Evolutionary conservation across 1,284 basidiomycete species (phyloP).

Genomic region (Pseudozyma sp.): DNA sequence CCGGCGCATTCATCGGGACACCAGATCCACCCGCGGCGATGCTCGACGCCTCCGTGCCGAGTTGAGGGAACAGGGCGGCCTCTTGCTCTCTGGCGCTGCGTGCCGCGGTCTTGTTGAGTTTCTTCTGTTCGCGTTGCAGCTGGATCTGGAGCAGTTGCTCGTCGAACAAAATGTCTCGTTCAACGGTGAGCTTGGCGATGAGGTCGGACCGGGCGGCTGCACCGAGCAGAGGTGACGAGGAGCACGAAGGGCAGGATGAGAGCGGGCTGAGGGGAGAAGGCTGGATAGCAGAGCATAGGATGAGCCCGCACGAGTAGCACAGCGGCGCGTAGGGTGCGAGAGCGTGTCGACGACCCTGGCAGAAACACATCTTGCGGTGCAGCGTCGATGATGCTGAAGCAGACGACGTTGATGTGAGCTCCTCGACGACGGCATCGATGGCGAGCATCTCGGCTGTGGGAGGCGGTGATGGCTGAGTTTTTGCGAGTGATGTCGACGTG

Average conservation of each 20-base stretch:
- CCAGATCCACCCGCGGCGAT: not conserved
- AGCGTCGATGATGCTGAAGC: not conserved
- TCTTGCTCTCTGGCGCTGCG: slow-evolving; percentile 26
- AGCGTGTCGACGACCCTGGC: slow-evolving; percentile 40
- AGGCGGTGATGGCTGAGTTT: slow-evolving; percentile 24
- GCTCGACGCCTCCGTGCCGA: slow-evolving; percentile 17
- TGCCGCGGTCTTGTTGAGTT: slow-evolving; percentile 26
- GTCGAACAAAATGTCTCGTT: slow-evolving; percentile 38
- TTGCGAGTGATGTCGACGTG: slow-evolving; percentile 2
- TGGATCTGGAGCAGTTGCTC: slow-evolving; percentile 46
- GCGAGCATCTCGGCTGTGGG: slow-evolving; percentile 48
- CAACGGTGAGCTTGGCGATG: slow-evolving; percentile 29
- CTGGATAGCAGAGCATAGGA: slow-evolving; percentile 39
- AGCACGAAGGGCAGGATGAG: slow-evolving; percentile 39
- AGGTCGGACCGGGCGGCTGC: slow-evolving; percentile 34
- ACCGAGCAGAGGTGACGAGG: slow-evolving; percentile 29
- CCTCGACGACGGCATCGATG: slow-evolving; percentile 43
- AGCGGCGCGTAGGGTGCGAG: slow-evolving; percentile 43
- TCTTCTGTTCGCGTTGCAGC: slow-evolving; percentile 36
- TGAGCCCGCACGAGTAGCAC: slow-evolving; percentile 44
- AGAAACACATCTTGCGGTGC: slow-evolving; percentile 44
- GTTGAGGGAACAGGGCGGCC: slow-evolving; percentile 33
- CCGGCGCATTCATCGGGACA: slow-evolving; percentile 6
- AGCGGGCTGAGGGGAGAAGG: slow-evolving; percentile 38
- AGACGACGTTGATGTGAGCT: slow-evolving; percentile 25